A percentile compares a stretch with the other conserved stretches of the same genome.
phyloP scores from a whole-genome alignment of 1,284 basidiomycete genomes.

The Heterobasidion irregulare region DNA sequence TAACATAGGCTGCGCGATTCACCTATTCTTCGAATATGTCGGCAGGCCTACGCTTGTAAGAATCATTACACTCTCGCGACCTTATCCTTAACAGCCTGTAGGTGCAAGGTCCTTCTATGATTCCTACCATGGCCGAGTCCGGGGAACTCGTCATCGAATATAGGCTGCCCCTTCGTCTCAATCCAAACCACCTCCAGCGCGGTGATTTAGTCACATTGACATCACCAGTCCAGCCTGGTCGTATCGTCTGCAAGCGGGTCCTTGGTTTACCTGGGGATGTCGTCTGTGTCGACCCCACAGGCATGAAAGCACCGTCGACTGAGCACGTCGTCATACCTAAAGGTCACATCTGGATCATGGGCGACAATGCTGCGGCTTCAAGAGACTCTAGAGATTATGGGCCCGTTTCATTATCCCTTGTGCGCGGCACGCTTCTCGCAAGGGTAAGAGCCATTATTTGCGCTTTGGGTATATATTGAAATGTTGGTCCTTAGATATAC shows the following conservation, averaged over 20 bases:
- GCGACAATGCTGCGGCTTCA: conserved; percentile 83
- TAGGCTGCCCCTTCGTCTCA: conserved; percentile 45
- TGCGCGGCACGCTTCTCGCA: conserved; percentile 72
- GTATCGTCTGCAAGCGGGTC: conserved; percentile 84
- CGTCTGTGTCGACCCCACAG: conserved; percentile 81
- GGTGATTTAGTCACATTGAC: conserved; percentile 80
- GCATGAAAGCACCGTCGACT: conserved; percentile 45
- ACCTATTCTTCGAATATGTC: conserved; percentile 54
- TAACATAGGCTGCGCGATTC: conserved; percentile 44
- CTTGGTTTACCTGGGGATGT: conserved; percentile 88
- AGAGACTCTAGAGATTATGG: conserved; percentile 89
- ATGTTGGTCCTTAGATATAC: conserved; percentile 36
- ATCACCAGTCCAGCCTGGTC: conserved; percentile 66
- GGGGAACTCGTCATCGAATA: conserved; percentile 63
- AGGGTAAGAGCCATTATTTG: conserved; percentile 44
- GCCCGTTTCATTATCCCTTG: conserved; percentile 79
- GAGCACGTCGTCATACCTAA: conserved; percentile 73
- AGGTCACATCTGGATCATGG: conserved; percentile 88
- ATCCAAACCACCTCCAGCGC: conserved; percentile 45
- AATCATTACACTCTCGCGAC: conserved; percentile 2
- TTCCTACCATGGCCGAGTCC: conserved; percentile 63
- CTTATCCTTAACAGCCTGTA: conserved; percentile 9
- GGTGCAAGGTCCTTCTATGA: conserved; percentile 75
- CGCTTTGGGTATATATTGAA: not conserved
- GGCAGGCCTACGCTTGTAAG: conserved; percentile 45